Evolutionary conservation across 1,139 yeast species (phyloP).

Genomic region (Arxiozyma bovina): DNA sequence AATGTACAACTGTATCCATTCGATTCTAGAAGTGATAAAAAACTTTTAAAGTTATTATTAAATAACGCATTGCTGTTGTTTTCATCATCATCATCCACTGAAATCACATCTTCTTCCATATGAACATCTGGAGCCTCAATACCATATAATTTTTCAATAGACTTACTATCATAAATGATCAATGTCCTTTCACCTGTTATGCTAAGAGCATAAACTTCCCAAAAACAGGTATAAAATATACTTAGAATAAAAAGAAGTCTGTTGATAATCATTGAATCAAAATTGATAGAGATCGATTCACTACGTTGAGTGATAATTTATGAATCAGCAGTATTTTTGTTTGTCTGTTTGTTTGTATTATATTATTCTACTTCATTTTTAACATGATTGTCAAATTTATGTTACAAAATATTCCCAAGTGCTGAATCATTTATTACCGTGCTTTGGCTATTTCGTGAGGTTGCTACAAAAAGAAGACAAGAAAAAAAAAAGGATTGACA

Average conservation of each 20-base stretch:
- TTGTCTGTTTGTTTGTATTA: no score
- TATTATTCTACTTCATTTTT: no score
- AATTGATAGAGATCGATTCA: neutral
- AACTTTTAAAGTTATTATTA: neutral
- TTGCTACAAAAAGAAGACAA: no score
- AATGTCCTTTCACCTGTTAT: conserved; percentile 26
- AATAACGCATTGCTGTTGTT: neutral
- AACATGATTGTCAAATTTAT: no score
- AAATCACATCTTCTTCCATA: conserved; percentile 23
- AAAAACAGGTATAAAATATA: neutral
- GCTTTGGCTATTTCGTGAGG: no score
- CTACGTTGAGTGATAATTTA: neutral
- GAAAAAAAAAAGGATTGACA: no score
- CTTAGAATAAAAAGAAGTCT: neutral
- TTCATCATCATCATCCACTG: conserved; percentile 1
- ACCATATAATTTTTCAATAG: conserved; percentile 26
- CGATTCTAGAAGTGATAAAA: neutral
- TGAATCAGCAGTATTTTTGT: neutral
- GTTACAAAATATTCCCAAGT: no score
- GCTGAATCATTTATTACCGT: no score
- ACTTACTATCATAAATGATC: conserved; percentile 33
- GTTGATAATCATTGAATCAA: neutral
- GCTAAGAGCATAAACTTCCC: conserved; percentile 4
- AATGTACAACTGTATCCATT: neutral
- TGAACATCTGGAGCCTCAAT: conserved; percentile 29